Evolutionary conservation across 139 green algal species (phyloP).

Genomic region (Picochlorum sp.): DNA sequence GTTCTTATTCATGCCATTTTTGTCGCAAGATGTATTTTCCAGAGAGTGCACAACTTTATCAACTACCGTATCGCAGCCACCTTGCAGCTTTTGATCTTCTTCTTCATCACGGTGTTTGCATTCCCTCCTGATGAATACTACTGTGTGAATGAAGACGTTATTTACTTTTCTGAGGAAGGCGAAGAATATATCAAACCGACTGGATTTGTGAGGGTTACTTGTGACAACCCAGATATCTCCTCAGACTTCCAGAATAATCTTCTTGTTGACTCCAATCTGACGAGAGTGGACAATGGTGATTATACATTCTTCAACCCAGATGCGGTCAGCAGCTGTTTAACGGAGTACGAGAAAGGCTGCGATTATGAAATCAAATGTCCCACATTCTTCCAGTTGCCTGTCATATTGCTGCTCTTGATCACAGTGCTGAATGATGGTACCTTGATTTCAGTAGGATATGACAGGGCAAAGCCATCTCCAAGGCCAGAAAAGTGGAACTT

Average conservation of each 20-base stretch:
- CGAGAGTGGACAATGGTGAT: background rate
- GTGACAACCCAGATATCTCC: no score
- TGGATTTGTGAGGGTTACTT: background rate
- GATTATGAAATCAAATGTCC: conserved; percentile 20
- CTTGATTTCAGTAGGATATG: conserved; percentile 78
- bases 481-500: conserved; percentile 72
- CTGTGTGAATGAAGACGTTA: background rate
- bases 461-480: conserved; percentile 56
- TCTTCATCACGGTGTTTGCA: conserved; percentile 72
- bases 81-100: conserved; percentile 77
- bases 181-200: background rate
- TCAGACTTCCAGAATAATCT: no score
- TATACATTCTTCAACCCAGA: background rate
- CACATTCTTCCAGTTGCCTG: conserved; percentile 70
- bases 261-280: no score
- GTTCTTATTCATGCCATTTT: conserved; percentile 69
- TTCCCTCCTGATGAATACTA: conserved; percentile 49
- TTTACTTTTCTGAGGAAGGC: background rate
- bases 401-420: conserved; percentile 82
- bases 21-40: conserved; percentile 64
- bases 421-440: conserved; percentile 85
- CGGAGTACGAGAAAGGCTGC: background rate
- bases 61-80: conserved; percentile 64
- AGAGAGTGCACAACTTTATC: conserved; percentile 73
- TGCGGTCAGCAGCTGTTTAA: background rate